Evolutionary conservation across 306 rosid genomes (phyloP).

Genomic region (Prunus salicina): DNA sequence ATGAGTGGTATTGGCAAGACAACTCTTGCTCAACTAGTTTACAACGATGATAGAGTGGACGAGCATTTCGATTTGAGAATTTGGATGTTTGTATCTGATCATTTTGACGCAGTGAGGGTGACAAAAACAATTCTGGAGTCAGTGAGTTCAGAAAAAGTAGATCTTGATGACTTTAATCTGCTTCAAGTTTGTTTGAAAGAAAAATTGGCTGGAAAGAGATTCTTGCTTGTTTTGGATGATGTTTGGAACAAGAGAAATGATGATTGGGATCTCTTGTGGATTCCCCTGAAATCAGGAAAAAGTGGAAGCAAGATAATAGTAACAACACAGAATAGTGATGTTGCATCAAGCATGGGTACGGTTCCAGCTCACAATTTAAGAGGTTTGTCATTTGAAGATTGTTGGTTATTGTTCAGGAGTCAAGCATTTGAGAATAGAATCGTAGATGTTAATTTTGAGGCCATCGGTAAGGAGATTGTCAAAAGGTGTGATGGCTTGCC

Average conservation of each 20-base stretch:
- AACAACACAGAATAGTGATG: slow-evolving; percentile 39
- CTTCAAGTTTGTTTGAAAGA: slow-evolving; percentile 47
- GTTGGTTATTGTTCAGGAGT: slow-evolving; percentile 37
- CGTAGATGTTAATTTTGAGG: slow-evolving; percentile 11
- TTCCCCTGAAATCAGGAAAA: slow-evolving; percentile 34
- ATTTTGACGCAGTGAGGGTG: slow-evolving; percentile 30
- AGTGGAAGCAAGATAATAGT: slow-evolving; percentile 47
- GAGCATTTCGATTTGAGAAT: slow-evolving; percentile 17
- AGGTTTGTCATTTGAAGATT: slow-evolving; percentile 31
- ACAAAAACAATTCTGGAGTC: slow-evolving; percentile 42
- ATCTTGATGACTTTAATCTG: slow-evolving; percentile 39
- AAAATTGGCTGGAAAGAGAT: slow-evolving; percentile 24
- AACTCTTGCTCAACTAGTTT: slow-evolving; percentile 34
- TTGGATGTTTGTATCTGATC: slow-evolving; percentile 35
- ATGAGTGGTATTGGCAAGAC: slow-evolving; percentile 48
- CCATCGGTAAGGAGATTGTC: slow-evolving; percentile 33
- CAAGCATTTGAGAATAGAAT: slow-evolving; percentile 35
- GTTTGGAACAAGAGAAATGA: slow-evolving; percentile 40
- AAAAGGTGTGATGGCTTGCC: slow-evolving; percentile 48
- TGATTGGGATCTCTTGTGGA: slow-evolving; percentile 42
- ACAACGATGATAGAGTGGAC: slow-evolving; percentile 10
- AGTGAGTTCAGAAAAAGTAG: slow-evolving; percentile 10
- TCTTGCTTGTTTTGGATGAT: slow-evolving; percentile 47
- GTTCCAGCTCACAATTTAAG: slow-evolving; percentile 26
- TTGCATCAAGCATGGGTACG: slow-evolving; percentile 39